These are phyloP conservation scores for Astragalus membranaceus DNA, from an alignment of 306 rosid genomes.

Conservation along the genomic window DNA sequence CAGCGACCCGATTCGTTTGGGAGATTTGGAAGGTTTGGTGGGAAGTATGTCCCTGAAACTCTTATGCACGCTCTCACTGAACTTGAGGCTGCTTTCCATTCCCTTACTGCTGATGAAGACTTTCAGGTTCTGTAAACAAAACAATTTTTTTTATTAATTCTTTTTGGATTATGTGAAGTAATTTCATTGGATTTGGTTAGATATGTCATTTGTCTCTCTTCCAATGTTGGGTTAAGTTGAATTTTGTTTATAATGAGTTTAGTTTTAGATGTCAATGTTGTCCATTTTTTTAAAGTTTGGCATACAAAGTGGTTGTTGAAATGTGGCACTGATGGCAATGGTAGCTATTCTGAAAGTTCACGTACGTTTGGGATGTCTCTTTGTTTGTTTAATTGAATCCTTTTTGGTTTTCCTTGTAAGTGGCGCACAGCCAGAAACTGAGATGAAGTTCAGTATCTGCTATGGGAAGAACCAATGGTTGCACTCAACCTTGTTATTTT, in stretches of 20 bases:
- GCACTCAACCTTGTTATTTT: too few relatives aligned
- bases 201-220: neutral
- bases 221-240: slow-evolving; percentile 13
- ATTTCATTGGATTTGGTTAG: slow-evolving; percentile 4
- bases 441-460: neutral
- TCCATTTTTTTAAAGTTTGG: neutral
- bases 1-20: slow-evolving; percentile 90
- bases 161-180: neutral
- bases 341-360: neutral
- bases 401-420: neutral
- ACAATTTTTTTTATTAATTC: neutral
- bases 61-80: slow-evolving; percentile 82
- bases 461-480: too few relatives aligned
- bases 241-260: neutral
- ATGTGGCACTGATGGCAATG: neutral
- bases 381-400: slow-evolving; percentile 2
- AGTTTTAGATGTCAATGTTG: neutral
- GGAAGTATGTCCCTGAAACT: slow-evolving; percentile 95
- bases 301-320: slow-evolving; percentile 12
- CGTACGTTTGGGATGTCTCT: neutral
- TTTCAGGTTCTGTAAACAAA: slow-evolving; percentile 54
- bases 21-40: slow-evolving; percentile 81
- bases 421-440: neutral
- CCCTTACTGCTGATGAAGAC: slow-evolving; percentile 55
- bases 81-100: slow-evolving; percentile 70